These are phyloP conservation scores for Ligustrum vulgare DNA, from an alignment of 257 asterid species.

Conservation along the genomic window DNA sequence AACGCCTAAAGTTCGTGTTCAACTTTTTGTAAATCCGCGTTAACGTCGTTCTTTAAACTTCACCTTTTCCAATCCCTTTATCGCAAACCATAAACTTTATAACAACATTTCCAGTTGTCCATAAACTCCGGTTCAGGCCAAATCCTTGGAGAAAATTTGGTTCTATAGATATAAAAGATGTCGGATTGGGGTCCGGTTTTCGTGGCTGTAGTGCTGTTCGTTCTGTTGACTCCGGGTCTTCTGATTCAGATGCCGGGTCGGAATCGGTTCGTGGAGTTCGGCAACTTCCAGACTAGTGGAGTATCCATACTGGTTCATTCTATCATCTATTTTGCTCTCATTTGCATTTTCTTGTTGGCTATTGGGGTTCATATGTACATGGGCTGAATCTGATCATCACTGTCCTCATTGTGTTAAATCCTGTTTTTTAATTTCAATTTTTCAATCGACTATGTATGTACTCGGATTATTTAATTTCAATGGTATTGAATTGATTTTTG, in stretches of 20 bases:
- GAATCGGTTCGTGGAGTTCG: slow-evolving; percentile 69
- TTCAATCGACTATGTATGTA: background rate
- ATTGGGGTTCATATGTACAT: slow-evolving; percentile 69
- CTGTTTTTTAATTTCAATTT: background rate
- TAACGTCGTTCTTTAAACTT: background rate
- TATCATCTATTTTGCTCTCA: slow-evolving; percentile 68
- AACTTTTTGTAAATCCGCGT: background rate
- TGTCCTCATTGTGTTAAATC: background rate
- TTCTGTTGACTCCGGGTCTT: slow-evolving; percentile 79
- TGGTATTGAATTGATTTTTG: background rate
- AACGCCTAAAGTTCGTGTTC: too few relatives aligned
- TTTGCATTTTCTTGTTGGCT: slow-evolving; percentile 78
- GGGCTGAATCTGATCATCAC: slow-evolving; percentile 36
- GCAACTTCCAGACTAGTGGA: slow-evolving; percentile 82
- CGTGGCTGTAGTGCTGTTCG: slow-evolving; percentile 81
- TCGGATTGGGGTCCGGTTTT: slow-evolving; percentile 95
- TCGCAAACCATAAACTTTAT: background rate
- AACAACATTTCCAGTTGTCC: background rate
- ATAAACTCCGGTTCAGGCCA: background rate
- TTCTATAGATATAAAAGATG: slow-evolving; percentile 35
- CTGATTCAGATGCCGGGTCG: slow-evolving; percentile 83
- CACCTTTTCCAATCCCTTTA: background rate
- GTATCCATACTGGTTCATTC: slow-evolving; percentile 76
- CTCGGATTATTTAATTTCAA: background rate
- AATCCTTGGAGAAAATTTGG: background rate